Percentiles rank a stretch among this genome's conserved stretches.
phyloP scores from a whole-genome alignment of 768 basidiomycete species.

The Termitomyces sp. region DNA sequence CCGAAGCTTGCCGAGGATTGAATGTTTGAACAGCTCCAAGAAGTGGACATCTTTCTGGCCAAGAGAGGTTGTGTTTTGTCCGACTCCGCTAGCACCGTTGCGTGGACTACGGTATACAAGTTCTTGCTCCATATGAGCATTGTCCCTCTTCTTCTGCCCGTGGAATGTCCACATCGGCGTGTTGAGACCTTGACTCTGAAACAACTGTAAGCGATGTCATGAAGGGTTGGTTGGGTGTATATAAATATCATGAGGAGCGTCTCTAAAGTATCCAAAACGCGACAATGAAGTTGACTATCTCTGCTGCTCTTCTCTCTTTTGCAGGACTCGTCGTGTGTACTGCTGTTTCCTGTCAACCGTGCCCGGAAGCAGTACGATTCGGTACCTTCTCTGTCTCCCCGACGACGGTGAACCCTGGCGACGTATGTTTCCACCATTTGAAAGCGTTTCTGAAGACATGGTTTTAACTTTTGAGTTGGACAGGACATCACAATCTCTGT shows the following conservation, averaged over 20 bases:
- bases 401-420: constrained; percentile 8
- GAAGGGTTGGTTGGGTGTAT: background rate
- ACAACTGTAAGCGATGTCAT: background rate
- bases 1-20: too few relatives aligned
- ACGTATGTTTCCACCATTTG: constrained; percentile 2
- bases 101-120: background rate
- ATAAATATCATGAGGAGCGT: background rate
- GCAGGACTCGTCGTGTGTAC: constrained; percentile 6
- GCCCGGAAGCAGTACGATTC: constrained; percentile 9
- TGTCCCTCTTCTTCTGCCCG: background rate
- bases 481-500: constrained; percentile 6
- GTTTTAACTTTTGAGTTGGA: background rate
- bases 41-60: too few relatives aligned
- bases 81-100: background rate
- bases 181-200: background rate
- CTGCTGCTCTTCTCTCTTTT: constrained; percentile 8
- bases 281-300: constrained; percentile 11
- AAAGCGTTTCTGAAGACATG: background rate
- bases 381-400: constrained; percentile 7
- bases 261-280: background rate
- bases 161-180: background rate
- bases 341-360: constrained; percentile 1
- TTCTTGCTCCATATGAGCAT: too few relatives aligned
- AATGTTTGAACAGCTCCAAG: too few relatives aligned
- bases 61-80: background rate